Conservation (phyloP, 768 basidiomycete species). For the Boletales sp. region DNA sequence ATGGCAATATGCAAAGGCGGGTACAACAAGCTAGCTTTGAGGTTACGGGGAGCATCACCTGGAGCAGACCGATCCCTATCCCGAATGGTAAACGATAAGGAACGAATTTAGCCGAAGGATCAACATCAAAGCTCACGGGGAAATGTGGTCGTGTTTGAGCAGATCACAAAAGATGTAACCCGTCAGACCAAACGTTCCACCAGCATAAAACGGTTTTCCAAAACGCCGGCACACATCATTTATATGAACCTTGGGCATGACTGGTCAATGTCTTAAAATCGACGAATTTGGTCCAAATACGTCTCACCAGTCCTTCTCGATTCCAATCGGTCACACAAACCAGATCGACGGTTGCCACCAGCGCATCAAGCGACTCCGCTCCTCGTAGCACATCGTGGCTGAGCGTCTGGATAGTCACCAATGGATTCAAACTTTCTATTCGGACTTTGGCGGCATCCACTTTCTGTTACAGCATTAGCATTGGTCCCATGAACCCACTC, state of each 20-base stretch:
- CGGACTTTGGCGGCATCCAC: conserved; percentile 81
- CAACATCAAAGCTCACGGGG: conserved; percentile 57
- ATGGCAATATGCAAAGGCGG: conserved; percentile 60
- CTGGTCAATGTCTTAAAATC: conserved; percentile 3
- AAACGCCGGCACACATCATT: conserved; percentile 77
- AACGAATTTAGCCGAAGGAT: conserved; percentile 6
- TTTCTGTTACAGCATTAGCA: conserved; percentile 48
- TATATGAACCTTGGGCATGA: conserved; percentile 55
- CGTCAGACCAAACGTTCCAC: conserved; percentile 83
- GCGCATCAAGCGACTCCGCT: conserved; percentile 49
- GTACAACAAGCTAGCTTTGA: conserved; percentile 63
- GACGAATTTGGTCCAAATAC: neutral
- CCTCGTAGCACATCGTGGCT: conserved; percentile 48
- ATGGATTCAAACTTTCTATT: conserved; percentile 88
- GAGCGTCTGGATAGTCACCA: conserved; percentile 75
- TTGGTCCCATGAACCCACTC: conserved; percentile 36
- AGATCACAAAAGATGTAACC: conserved; percentile 97
- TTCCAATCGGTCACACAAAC: conserved; percentile 85
- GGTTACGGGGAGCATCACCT: conserved; percentile 55
- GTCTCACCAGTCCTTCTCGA: conserved; percentile 65
- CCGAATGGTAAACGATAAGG: conserved; percentile 5
- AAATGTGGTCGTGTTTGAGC: conserved; percentile 79
- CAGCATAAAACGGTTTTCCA: conserved; percentile 84
- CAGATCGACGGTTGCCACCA: conserved; percentile 71
- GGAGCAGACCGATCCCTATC: conserved; percentile 60